Conservation (phyloP, 2,329 filamentous ascomycete species). For the Pestalotiopsis sp. region DNA sequence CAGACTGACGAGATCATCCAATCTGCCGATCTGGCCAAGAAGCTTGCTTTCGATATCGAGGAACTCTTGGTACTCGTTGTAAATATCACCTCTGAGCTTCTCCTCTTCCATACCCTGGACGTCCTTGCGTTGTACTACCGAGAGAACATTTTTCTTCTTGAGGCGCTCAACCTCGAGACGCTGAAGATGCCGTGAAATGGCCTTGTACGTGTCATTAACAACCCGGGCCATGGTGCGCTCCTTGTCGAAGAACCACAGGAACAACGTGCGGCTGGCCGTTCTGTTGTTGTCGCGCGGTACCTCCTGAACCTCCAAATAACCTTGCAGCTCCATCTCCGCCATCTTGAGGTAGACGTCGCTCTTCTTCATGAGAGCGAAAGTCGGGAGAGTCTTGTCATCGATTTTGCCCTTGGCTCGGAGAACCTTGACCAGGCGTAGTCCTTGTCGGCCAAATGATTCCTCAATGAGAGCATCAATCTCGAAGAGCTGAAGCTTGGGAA, state of each 20-base stretch:
- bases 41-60: slow-evolving; percentile 71
- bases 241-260: slow-evolving; percentile 87
- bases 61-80: slow-evolving; percentile 60
- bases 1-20: slow-evolving; percentile 83
- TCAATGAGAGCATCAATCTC: slow-evolving; percentile 83
- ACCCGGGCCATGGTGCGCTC: slow-evolving; percentile 70
- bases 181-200: slow-evolving; percentile 83
- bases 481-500: slow-evolving; percentile 68
- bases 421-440: slow-evolving; percentile 81
- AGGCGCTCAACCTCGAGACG: slow-evolving; percentile 75
- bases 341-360: slow-evolving; percentile 83
- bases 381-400: slow-evolving; percentile 88
- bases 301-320: slow-evolving; percentile 89
- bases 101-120: slow-evolving; percentile 82
- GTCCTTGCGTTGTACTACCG: slow-evolving; percentile 82
- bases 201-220: slow-evolving; percentile 82
- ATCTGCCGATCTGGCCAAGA: slow-evolving; percentile 72
- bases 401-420: slow-evolving; percentile 85
- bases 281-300: slow-evolving; percentile 85
- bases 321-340: slow-evolving; percentile 80
- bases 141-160: slow-evolving; percentile 70
- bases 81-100: slow-evolving; percentile 73
- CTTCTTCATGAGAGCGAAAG: slow-evolving; percentile 79
- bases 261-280: slow-evolving; percentile 80
- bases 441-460: slow-evolving; percentile 72